These are phyloP conservation scores for Ambrosiella beaveri DNA, from an alignment of 2,329 filamentous ascomycete species.

Conservation along the genomic window DNA sequence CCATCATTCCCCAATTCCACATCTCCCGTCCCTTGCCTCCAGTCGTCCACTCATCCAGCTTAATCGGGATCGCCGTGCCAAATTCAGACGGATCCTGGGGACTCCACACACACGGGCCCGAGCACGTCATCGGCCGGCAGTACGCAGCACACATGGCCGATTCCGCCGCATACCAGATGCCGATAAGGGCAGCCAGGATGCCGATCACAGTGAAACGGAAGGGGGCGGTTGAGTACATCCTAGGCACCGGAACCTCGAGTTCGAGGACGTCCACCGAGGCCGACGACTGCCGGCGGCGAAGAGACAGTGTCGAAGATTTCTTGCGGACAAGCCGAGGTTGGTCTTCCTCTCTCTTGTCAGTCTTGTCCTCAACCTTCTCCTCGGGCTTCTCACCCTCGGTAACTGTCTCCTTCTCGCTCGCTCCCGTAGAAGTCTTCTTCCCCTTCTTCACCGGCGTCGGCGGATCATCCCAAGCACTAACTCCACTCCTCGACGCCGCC, in stretches of 20 bases:
- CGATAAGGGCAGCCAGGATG: constrained; percentile 25
- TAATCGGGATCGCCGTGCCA: constrained; percentile 42
- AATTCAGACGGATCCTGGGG: constrained; percentile 39
- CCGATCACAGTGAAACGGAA: constrained; percentile 34
- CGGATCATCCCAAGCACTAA: neutral
- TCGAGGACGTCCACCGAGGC: constrained; percentile 17
- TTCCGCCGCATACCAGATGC: constrained; percentile 39
- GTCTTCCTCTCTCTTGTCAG: neutral
- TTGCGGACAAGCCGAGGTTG: neutral
- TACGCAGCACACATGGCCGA: constrained; percentile 34
- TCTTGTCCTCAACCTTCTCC: neutral
- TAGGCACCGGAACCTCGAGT: constrained; percentile 28
- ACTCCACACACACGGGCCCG: constrained; percentile 35
- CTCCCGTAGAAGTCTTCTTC: neutral
- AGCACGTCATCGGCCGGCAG: constrained; percentile 36
- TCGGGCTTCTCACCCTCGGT: neutral
- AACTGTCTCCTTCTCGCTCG: neutral
- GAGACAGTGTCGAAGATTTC: constrained; percentile 5
- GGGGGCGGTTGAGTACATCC: constrained; percentile 28
- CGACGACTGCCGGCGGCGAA: constrained; percentile 7
- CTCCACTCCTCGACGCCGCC: neutral
- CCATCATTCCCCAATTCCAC: constrained; percentile 23
- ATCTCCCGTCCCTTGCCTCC: constrained; percentile 31
- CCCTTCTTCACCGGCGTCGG: neutral
- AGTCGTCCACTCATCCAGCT: constrained; percentile 43